Base-by-base conservation (phyloP, 805 yeast genomes). In the Candida corydali region DNA sequence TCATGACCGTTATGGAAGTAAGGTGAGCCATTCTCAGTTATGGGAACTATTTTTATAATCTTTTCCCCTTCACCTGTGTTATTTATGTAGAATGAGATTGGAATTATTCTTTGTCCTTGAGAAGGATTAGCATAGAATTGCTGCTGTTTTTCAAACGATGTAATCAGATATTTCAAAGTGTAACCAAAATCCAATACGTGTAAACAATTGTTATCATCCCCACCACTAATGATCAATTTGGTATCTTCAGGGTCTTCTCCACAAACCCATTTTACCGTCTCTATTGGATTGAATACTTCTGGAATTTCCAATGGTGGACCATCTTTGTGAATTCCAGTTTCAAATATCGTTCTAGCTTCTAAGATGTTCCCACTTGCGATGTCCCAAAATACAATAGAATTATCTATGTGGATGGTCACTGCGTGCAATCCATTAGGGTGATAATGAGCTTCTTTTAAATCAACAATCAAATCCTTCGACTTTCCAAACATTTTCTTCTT, bases 381-480 rank as follows among this genome's bases (percentile, higher is more conserved):
- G 57, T 93, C 98, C 97, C 98, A 93, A 52, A 93, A 93, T 1
- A 78, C 95, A 25, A 93, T 51, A 0, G 94, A 75, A 37, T 91
- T 91, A 51, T 89, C 96, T 16, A 67, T 79, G 57, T 91, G 94
- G 2, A 78, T 73, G 0, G 96, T 81, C 15, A 85, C 71, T 3
- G 86, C 62, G 53, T 89, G 95, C 30, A 88, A 71, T 0, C 98
- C 96, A 52, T 87, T 87, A 2, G 99, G 98, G 57, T 91, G 97
- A 76, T 86, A 93, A 23, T 76, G 65, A 0, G 95, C 80, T 34
- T 79, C 72, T 4, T 38, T 44, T 18, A 66, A 28, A 31, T 56
- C 63, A 5, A 58, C 51, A 3, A 58, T 41, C 4, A 66, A 55
- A 16, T 55, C 65, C 35, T 62, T 65, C 3, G 61, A 52, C 8